Evolutionary conservation across 2,329 filamentous ascomycete genomes (phyloP).

Genomic region (Neofusicoccum ribis): DNA sequence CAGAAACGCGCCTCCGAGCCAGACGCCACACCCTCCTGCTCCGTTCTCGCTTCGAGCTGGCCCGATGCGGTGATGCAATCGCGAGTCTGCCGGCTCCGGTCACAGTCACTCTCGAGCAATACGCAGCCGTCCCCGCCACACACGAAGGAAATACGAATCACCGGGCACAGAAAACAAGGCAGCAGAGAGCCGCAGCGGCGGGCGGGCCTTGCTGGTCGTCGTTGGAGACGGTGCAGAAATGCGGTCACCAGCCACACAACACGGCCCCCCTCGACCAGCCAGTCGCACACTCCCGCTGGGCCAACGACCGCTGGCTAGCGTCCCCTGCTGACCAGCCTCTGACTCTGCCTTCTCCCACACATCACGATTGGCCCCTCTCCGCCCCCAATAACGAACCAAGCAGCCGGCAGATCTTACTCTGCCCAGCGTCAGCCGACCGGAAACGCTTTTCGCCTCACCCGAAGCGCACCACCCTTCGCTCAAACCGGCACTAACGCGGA

Average conservation of each 20-base stretch:
- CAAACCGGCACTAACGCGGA: neutral
- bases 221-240: neutral
- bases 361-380: neutral
- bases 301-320: neutral
- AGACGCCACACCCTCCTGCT: neutral
- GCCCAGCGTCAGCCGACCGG: constrained; percentile 1
- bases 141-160: neutral
- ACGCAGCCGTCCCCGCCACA: neutral
- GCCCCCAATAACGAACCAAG: neutral
- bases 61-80: neutral
- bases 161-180: constrained; percentile 5
- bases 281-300: neutral
- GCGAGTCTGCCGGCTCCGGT: neutral
- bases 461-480: neutral
- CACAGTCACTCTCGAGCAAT: neutral
- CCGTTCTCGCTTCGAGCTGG: neutral
- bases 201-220: neutral
- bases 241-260: neutral
- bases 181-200: neutral
- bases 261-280: neutral
- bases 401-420: constrained; percentile 4
- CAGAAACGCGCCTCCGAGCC: neutral
- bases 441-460: neutral
- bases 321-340: neutral
- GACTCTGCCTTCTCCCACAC: neutral